Conservation (phyloP, 2,329 filamentous ascomycete genomes). For the Niveomyces coronatus region DNA sequence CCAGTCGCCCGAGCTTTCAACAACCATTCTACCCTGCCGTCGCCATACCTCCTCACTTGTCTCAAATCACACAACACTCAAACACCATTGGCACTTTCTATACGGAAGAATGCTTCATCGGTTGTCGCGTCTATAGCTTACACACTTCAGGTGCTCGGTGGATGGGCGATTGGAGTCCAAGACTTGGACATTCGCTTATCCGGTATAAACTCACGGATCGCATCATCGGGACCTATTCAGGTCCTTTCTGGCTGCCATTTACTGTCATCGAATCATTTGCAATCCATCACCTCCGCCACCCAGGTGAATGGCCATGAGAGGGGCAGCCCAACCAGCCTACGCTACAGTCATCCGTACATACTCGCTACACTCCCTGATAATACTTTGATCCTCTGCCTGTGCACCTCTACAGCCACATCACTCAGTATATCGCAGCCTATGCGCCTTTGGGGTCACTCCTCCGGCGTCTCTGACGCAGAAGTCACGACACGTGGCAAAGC, state of each 20-base stretch:
- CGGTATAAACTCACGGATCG: slow-evolving; percentile 26
- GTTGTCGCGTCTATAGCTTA: slow-evolving; percentile 82
- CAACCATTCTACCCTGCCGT: slow-evolving; percentile 10
- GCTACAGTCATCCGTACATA: slow-evolving; percentile 74
- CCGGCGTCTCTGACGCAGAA: slow-evolving; percentile 75
- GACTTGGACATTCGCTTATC: slow-evolving; percentile 56
- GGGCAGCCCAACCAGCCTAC: slow-evolving; percentile 50
- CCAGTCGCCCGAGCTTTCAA: not conserved
- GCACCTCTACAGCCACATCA: slow-evolving; percentile 57
- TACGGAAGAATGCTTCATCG: slow-evolving; percentile 54
- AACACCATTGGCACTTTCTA: slow-evolving; percentile 70
- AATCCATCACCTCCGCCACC: slow-evolving; percentile 2
- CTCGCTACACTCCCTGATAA: slow-evolving; percentile 79
- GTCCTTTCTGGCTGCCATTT: slow-evolving; percentile 15
- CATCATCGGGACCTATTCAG: slow-evolving; percentile 24
- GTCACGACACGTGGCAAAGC: slow-evolving; percentile 79
- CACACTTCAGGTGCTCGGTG: slow-evolving; percentile 64
- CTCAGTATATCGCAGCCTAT: slow-evolving; percentile 64
- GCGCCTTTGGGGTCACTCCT: slow-evolving; percentile 84
- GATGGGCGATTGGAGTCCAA: slow-evolving; percentile 88
- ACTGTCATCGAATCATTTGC: slow-evolving; percentile 11
- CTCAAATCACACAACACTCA: slow-evolving; percentile 71
- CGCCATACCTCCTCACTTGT: slow-evolving; percentile 53
- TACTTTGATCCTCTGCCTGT: slow-evolving; percentile 72
- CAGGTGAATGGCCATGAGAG: slow-evolving; percentile 11